These are phyloP conservation scores for Pharnaceum exiguum DNA, from an alignment of 148 eudicot genomes.

Conservation along the genomic window DNA sequence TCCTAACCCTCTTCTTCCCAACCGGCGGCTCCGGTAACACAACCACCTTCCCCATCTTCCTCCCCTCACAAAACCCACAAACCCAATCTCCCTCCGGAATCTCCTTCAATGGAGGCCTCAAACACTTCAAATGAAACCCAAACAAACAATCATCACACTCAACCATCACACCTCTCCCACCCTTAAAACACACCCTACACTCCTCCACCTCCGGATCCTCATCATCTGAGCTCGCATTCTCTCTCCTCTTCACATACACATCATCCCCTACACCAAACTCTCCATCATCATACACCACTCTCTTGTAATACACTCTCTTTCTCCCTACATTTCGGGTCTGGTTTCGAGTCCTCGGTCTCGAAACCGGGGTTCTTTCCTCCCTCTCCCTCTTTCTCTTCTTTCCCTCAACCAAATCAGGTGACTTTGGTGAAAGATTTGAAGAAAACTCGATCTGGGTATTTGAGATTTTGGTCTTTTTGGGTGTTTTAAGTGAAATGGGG, in stretches of 20 bases:
- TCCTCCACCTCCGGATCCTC: constrained; percentile 82
- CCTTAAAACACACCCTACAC: constrained; percentile 72
- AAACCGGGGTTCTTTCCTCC: neutral
- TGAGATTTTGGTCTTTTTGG: constrained; percentile 3
- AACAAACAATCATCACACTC: constrained; percentile 91
- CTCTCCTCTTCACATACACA: constrained; percentile 84
- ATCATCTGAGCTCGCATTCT: constrained; percentile 63
- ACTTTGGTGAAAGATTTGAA: constrained; percentile 28
- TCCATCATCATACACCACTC: constrained; percentile 66
- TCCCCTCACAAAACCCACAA: constrained; percentile 73
- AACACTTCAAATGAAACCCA: constrained; percentile 93
- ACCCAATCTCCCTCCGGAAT: constrained; percentile 94
- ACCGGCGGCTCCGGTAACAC: constrained; percentile 50
- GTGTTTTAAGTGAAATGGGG: constrained; percentile 25
- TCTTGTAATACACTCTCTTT: constrained; percentile 71
- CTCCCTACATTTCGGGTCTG: constrained; percentile 18
- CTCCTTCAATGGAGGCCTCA: constrained; percentile 75
- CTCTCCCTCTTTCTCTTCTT: constrained; percentile 27
- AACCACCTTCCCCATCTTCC: constrained; percentile 52
- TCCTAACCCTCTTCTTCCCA: constrained; percentile 79
- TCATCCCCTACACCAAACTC: constrained; percentile 74
- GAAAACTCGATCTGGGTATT: constrained; percentile 5
- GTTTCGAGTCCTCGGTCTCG: constrained; percentile 15
- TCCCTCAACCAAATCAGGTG: constrained; percentile 33
- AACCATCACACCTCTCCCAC: constrained; percentile 60